These are phyloP conservation scores for Ceratocystis cubensis DNA, from an alignment of 2,329 filamentous ascomycete genomes.

Conservation along the genomic window DNA sequence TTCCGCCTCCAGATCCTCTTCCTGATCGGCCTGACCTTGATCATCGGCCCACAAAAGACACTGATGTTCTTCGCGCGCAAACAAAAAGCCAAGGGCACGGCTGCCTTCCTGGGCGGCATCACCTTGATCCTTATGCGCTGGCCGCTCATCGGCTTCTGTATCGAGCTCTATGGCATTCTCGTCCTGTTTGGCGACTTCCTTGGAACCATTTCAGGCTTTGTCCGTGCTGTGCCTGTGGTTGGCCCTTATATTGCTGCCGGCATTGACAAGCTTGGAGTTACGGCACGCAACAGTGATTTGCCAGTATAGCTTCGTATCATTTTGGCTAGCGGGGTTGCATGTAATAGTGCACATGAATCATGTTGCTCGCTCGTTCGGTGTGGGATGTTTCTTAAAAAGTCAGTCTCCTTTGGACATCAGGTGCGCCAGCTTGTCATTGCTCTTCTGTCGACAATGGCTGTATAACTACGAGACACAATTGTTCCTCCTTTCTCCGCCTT, in stretches of 20 bases:
- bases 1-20: constrained; percentile 66
- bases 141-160: constrained; percentile 78
- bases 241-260: constrained; percentile 71
- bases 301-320: constrained; percentile 44
- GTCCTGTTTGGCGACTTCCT: constrained; percentile 94
- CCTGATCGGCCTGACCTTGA: constrained; percentile 87
- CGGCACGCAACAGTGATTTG: constrained; percentile 61
- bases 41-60: constrained; percentile 87
- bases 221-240: constrained; percentile 69
- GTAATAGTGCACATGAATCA: constrained; percentile 5
- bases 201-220: constrained; percentile 80
- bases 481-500: neutral
- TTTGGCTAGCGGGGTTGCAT: neutral
- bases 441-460: neutral
- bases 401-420: constrained; percentile 6
- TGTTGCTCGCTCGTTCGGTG: too few relatives aligned
- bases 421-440: constrained; percentile 3
- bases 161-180: constrained; percentile 87
- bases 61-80: constrained; percentile 85
- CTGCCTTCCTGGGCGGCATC: constrained; percentile 74
- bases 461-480: neutral
- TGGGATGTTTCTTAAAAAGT: neutral
- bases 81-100: constrained; percentile 84
- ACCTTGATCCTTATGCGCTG: constrained; percentile 76
- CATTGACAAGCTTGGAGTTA: constrained; percentile 58